Conservation (phyloP, 768 basidiomycete species). For the Glaciozyma martinii region DNA sequence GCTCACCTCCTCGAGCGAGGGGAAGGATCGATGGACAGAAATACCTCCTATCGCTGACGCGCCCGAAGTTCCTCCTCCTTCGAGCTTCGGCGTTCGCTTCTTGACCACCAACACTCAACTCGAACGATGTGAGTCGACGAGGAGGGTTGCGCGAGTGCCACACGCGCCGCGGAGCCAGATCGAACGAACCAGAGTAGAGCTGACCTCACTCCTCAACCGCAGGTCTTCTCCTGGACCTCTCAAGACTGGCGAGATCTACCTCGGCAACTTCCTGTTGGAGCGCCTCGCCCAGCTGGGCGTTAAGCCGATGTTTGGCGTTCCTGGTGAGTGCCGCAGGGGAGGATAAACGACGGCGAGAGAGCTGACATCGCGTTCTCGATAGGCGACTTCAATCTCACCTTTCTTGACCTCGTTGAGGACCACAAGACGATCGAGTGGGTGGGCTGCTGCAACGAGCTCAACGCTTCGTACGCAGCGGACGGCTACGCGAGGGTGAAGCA, state of each 20-base stretch:
- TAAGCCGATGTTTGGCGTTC: neutral
- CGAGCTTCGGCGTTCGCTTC: too few relatives aligned
- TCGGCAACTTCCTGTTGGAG: slow-evolving; percentile 39
- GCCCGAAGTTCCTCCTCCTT: too few relatives aligned
- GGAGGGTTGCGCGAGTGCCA: too few relatives aligned
- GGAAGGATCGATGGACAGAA: too few relatives aligned
- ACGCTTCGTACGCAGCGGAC: slow-evolving; percentile 73
- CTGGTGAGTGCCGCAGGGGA: neutral
- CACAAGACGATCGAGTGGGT: slow-evolving; percentile 26
- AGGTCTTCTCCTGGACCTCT: slow-evolving; percentile 26
- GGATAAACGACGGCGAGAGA: neutral
- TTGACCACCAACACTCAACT: too few relatives aligned
- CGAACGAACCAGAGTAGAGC: too few relatives aligned
- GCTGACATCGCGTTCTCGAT: neutral
- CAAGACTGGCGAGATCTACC: slow-evolving; percentile 33
- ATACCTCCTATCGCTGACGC: too few relatives aligned
- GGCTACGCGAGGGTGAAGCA: slow-evolving; percentile 85
- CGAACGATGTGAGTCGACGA: too few relatives aligned
- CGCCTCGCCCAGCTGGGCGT: slow-evolving; percentile 35
- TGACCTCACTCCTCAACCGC: neutral
- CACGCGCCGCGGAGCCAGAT: too few relatives aligned
- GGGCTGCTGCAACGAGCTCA: slow-evolving; percentile 49
- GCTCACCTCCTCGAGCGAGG: too few relatives aligned
- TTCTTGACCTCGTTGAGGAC: slow-evolving; percentile 29
- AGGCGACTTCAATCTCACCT: slow-evolving; percentile 34